Evolutionary conservation across 805 yeast genomes (phyloP).

Genomic region (Lachancea quebecensis): DNA sequence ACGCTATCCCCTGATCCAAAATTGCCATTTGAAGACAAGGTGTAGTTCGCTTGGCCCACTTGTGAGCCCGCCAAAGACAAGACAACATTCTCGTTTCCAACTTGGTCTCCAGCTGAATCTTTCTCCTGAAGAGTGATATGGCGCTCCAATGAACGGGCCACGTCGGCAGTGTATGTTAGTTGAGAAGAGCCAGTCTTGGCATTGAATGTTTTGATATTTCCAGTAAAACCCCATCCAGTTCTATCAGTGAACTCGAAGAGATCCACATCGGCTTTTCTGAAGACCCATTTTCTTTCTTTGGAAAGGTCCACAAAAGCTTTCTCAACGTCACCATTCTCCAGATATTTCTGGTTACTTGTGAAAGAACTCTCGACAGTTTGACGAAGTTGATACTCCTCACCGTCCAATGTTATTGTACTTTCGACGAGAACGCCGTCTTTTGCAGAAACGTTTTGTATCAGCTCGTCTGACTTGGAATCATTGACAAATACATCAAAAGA

Average conservation of each 20-base stretch:
- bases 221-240: constrained; percentile 10
- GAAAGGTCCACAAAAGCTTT: constrained; percentile 14
- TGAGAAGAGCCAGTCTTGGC: constrained; percentile 1
- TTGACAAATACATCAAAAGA: constrained; percentile 7
- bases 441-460: constrained; percentile 21
- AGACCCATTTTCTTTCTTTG: constrained; percentile 11
- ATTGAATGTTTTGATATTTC: constrained; percentile 1
- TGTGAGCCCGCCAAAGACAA: constrained; percentile 29
- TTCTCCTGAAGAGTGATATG: constrained; percentile 17
- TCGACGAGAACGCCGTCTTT: constrained; percentile 9
- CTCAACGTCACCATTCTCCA: constrained; percentile 37
- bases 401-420: constrained; percentile 2
- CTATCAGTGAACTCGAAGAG: constrained; percentile 11
- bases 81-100: constrained; percentile 3
- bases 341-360: constrained; percentile 36
- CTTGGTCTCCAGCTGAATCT: constrained; percentile 1
- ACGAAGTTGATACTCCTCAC: not conserved
- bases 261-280: constrained; percentile 14
- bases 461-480: constrained; percentile 11
- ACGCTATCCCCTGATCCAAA: constrained; percentile 38
- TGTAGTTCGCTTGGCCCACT: constrained; percentile 40
- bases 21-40: constrained; percentile 40
- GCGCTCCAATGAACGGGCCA: constrained; percentile 20
- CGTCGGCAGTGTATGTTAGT: constrained; percentile 24
- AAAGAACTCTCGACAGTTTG: constrained; percentile 19